phyloP scores from a whole-genome alignment of 2,329 filamentous ascomycete genomes.

The Neonectria magnoliae region DNA sequence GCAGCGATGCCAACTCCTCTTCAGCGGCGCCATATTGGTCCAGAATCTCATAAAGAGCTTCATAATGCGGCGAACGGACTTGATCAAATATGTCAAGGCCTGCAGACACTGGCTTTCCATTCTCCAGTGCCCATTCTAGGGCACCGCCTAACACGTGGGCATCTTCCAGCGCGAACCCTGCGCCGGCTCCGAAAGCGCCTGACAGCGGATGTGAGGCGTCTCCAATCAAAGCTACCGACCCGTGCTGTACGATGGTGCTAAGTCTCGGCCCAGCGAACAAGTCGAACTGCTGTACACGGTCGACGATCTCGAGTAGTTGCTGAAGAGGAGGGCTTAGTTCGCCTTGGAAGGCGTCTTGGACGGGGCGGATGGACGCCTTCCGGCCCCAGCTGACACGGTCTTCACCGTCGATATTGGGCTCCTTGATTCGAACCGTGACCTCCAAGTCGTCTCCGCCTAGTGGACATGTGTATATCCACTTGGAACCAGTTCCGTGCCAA shows the following conservation, averaged over 20 bases:
- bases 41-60: conserved; percentile 47
- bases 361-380: not conserved
- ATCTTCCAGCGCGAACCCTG: conserved; percentile 4
- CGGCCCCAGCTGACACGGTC: not conserved
- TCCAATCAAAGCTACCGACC: not conserved
- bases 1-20: too few relatives aligned
- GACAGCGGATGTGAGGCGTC: conserved; percentile 26
- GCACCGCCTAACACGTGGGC: not conserved
- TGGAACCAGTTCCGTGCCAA: conserved; percentile 42
- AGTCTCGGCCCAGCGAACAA: not conserved
- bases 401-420: not conserved
- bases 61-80: conserved; percentile 6
- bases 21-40: conserved; percentile 40
- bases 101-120: not conserved
- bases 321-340: not conserved
- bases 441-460: conserved; percentile 44
- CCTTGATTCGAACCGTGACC: conserved; percentile 12
- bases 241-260: not conserved
- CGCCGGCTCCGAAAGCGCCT: not conserved
- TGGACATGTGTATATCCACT: conserved; percentile 44
- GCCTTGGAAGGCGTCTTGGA: not conserved
- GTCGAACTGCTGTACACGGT: not conserved
- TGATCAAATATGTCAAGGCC: not conserved
- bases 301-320: not conserved
- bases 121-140: not conserved